phyloP scores from a whole-genome alignment of 768 basidiomycete species.

The Hortiboletus flavorubellus region DNA sequence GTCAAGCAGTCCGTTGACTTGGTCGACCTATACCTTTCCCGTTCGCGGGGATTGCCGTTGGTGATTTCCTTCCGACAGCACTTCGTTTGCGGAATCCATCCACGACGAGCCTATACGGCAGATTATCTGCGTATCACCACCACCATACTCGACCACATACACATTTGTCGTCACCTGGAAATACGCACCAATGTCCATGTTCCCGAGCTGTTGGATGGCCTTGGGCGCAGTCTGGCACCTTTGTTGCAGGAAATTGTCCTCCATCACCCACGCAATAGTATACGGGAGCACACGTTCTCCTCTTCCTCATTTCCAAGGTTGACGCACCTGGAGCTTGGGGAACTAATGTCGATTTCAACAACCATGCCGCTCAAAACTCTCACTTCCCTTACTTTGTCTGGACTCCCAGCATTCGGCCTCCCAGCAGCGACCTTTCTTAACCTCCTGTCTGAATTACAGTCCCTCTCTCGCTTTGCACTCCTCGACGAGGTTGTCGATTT shows the following conservation, averaged over 20 bases:
- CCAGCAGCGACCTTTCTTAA: constrained; percentile 18
- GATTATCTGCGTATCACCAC: constrained; percentile 23
- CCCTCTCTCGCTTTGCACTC: constrained; percentile 23
- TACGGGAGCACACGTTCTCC: constrained; percentile 10
- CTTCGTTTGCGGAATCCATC: constrained; percentile 17
- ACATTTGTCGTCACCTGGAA: constrained; percentile 26
- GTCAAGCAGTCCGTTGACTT: constrained; percentile 27
- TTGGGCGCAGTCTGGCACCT: constrained; percentile 22
- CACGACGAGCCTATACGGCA: constrained; percentile 14
- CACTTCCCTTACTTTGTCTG: constrained; percentile 24
- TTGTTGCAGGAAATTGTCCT: constrained; percentile 25
- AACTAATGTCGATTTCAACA: constrained; percentile 15
- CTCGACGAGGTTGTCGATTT: constrained; percentile 29
- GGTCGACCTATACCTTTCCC: constrained; percentile 25
- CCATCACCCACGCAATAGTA: constrained; percentile 18
- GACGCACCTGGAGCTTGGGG: constrained; percentile 22
- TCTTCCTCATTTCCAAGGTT: constrained; percentile 22
- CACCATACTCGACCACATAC: constrained; percentile 28
- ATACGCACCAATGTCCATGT: constrained; percentile 23
- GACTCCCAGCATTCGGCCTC: constrained; percentile 22
- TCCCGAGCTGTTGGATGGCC: constrained; percentile 23
- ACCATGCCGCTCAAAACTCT: constrained; percentile 17
- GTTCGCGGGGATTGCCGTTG: constrained; percentile 26
- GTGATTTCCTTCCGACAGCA: constrained; percentile 22
- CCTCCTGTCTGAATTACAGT: constrained; percentile 22